Evolutionary conservation across 1,284 basidiomycete genomes (phyloP).

Genomic region (Heterobasidion irregulare): DNA sequence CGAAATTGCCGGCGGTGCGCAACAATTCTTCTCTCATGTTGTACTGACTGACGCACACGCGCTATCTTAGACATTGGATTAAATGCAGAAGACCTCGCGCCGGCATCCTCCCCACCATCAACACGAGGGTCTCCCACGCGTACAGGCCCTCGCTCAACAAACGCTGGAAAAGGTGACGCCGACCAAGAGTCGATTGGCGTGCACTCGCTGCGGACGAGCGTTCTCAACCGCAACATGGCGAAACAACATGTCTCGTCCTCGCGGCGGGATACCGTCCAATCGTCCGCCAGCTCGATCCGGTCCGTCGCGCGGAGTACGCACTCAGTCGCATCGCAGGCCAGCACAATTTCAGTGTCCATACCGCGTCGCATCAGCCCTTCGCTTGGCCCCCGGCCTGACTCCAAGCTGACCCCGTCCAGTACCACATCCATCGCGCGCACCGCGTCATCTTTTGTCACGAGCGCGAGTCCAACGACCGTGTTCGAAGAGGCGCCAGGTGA

Average conservation of each 20-base stretch:
- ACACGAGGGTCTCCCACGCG: constrained; percentile 16
- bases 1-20: constrained; percentile 78
- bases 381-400: constrained; percentile 44
- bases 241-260: constrained; percentile 16
- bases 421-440: constrained; percentile 13
- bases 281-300: constrained; percentile 33
- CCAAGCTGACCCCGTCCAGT: constrained; percentile 48
- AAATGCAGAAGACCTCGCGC: constrained; percentile 59
- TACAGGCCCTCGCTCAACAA: constrained; percentile 14
- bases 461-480: constrained; percentile 13
- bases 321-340: constrained; percentile 22
- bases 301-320: constrained; percentile 36
- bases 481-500: constrained; percentile 11
- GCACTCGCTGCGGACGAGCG: constrained; percentile 49
- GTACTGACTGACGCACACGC: background rate
- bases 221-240: constrained; percentile 39
- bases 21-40: constrained; percentile 1
- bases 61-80: constrained; percentile 65
- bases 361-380: constrained; percentile 18
- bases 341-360: constrained; percentile 14
- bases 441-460: constrained; percentile 11
- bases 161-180: constrained; percentile 19
- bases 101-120: constrained; percentile 19
- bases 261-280: constrained; percentile 13
- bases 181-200: constrained; percentile 38